These are phyloP conservation scores for Scytalidium sp. DNA, from an alignment of 2,329 filamentous ascomycete species.

Conservation along the genomic window DNA sequence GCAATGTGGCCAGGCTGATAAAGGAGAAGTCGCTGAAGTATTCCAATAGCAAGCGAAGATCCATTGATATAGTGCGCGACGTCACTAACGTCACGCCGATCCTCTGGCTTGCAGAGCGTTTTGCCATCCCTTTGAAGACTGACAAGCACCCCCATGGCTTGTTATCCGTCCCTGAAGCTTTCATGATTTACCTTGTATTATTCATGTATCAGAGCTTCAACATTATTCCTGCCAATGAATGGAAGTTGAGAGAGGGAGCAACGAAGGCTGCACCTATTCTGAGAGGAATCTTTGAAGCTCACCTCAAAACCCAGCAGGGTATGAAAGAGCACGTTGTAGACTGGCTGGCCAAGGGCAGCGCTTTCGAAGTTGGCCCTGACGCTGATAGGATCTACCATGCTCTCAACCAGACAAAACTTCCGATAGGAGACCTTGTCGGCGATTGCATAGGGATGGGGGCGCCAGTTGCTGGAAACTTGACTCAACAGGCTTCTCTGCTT, in stretches of 20 bases:
- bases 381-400: slow-evolving; percentile 51
- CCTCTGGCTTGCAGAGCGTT: slow-evolving; percentile 45
- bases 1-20: slow-evolving; percentile 40
- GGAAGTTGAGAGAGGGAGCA: slow-evolving; percentile 43
- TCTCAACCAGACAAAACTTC: slow-evolving; percentile 40
- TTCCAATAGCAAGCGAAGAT: slow-evolving; percentile 35
- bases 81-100: slow-evolving; percentile 63
- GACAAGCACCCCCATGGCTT: slow-evolving; percentile 55
- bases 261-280: slow-evolving; percentile 36
- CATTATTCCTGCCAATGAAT: slow-evolving; percentile 44
- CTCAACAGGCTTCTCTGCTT: slow-evolving; percentile 49
- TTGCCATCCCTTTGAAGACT: slow-evolving; percentile 65
- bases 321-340: slow-evolving; percentile 39
- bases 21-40: slow-evolving; percentile 43
- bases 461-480: slow-evolving; percentile 47
- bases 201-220: slow-evolving; percentile 53
- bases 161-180: slow-evolving; percentile 42
- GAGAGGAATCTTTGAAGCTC: slow-evolving; percentile 37
- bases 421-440: slow-evolving; percentile 44
- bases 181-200: slow-evolving; percentile 40
- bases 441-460: slow-evolving; percentile 48
- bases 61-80: slow-evolving; percentile 57
- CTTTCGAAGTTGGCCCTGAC: slow-evolving; percentile 45
- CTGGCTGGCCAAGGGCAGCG: slow-evolving; percentile 44
- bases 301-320: slow-evolving; percentile 42